phyloP scores from a whole-genome alignment of 1,139 yeast species.

The Kluyveromyces sp. region DNA sequence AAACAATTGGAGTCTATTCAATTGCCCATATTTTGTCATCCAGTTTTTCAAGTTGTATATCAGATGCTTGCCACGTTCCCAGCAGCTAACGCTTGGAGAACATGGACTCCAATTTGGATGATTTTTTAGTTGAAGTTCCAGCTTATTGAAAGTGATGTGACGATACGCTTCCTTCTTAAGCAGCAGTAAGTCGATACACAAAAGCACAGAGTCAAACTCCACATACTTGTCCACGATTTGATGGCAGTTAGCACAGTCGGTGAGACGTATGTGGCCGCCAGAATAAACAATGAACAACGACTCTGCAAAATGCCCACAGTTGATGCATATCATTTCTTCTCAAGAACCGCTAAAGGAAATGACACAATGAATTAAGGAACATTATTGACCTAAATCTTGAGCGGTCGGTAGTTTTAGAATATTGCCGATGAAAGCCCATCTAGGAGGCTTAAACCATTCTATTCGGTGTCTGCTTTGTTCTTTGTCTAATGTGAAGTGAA shows the following conservation, averaged over 20 bases:
- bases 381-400: background rate
- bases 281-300: slow-evolving; percentile 68
- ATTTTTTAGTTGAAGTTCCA: slow-evolving; percentile 32
- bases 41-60: slow-evolving; percentile 15
- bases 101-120: slow-evolving; percentile 12
- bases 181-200: slow-evolving; percentile 75
- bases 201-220: slow-evolving; percentile 77
- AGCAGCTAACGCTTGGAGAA: slow-evolving; percentile 3
- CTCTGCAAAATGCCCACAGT: slow-evolving; percentile 62
- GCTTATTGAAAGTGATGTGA: slow-evolving; percentile 73
- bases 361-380: background rate
- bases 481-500: too few species aligned
- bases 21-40: slow-evolving; percentile 25
- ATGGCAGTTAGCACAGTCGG: slow-evolving; percentile 69
- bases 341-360: background rate
- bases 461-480: too few species aligned
- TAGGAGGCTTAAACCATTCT: too few species aligned
- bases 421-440: too few species aligned
- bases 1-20: slow-evolving; percentile 50
- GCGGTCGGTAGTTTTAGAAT: too few species aligned
- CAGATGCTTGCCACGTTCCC: background rate
- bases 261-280: slow-evolving; percentile 69
- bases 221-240: slow-evolving; percentile 83
- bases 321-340: slow-evolving; percentile 71
- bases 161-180: slow-evolving; percentile 86